phyloP scores from a whole-genome alignment of 805 yeast species.

The Debaryomyces castellii region DNA sequence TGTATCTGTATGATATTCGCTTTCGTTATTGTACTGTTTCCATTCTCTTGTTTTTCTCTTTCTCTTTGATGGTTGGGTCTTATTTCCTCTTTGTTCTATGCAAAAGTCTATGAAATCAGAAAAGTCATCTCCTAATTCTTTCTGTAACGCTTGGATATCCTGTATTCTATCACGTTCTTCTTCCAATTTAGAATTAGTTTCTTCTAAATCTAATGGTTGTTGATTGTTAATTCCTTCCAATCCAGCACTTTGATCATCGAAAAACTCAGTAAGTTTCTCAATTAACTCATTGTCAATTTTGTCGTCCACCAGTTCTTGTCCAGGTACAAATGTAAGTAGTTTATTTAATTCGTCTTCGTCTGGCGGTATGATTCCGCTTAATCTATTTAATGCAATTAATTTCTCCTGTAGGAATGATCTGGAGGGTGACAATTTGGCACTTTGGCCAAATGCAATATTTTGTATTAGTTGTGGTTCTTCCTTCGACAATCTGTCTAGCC shows the following conservation, averaged over 20 bases:
- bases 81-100: constrained; percentile 9
- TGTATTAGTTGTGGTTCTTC: background rate
- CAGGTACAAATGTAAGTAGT: constrained; percentile 1
- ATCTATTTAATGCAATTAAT: constrained; percentile 7
- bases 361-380: background rate
- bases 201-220: constrained; percentile 1
- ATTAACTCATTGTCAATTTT: constrained; percentile 5
- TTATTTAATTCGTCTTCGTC: constrained; percentile 6
- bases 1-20: constrained; percentile 16
- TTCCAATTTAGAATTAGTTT: constrained; percentile 6
- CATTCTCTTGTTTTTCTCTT: constrained; percentile 6
- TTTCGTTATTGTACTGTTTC: constrained; percentile 14
- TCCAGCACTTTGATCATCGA: constrained; percentile 7
- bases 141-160: constrained; percentile 13
- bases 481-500: background rate
- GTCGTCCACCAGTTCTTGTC: background rate
- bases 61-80: background rate
- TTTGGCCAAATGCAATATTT: background rate
- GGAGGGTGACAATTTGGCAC: constrained; percentile 4
- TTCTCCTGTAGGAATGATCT: constrained; percentile 9
- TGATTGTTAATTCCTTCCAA: constrained; percentile 8
- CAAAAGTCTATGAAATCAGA: constrained; percentile 9
- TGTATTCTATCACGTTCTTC: constrained; percentile 14
- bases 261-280: constrained; percentile 5
- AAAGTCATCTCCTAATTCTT: constrained; percentile 8